Base-by-base conservation (phyloP, 1,284 basidiomycete genomes). In the Inonotus hispidus region DNA sequence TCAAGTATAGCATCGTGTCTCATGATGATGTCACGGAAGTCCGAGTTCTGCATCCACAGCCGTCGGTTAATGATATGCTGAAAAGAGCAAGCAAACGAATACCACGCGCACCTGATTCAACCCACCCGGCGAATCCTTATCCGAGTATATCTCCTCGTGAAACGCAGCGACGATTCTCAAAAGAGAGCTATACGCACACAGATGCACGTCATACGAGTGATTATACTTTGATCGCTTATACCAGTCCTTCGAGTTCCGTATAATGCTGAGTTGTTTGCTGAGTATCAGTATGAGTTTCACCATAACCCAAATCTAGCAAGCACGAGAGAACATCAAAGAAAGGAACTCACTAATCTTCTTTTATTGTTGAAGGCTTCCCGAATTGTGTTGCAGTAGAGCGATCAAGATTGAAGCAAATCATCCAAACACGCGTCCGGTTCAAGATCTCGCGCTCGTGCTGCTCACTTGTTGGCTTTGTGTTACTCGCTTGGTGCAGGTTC, bases 401-500 rank as follows among this genome's bases (percentile, higher is more conserved):
- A 72, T 94, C 92, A 57, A 93, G 68, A 70, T 91, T 91, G 74
- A 88, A 93, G 71, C 92, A 93, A 60, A 90, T 87, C 79, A 93
- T 83, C 92, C 92, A 94, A 21, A 90, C 85, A 16, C 92, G 78
- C 45, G 83, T 84, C 61, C 87, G 83, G 71, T 94, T 94, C 67
- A 94, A 72, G 49, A 90, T 79, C 73, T 95, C 92, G 16, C 92
- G 80, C 69, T 90, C 89, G 64, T 90, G 83, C 53, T 75, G 79
- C 70, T 90, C 87, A 27, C 77, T 81, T 64, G 72, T 73, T 16
- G 87, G 80, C 68, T 85, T 85, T 23, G 78, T 77, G 6, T 77
- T 75, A 4, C 83, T 79, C 19, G 82, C 80, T 63, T 88, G 83
- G 70, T 94, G 90, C 50, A 95, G 71, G 70, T 93, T 93, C 59